Base-by-base conservation (phyloP, 2,329 filamentous ascomycete species). In the Amauroascus verrucosus region DNA sequence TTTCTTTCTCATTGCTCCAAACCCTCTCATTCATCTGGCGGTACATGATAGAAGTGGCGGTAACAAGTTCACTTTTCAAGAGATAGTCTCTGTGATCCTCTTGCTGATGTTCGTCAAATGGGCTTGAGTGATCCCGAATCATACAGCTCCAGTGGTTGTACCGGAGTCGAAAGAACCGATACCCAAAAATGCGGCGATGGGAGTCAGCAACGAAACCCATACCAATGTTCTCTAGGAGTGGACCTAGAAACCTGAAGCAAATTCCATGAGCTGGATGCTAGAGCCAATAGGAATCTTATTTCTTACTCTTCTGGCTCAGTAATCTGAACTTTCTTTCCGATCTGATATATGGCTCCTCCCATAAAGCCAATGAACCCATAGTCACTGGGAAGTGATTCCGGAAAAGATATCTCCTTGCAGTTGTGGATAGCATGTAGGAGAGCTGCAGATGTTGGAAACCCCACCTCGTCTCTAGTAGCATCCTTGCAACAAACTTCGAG, bases 351-450 rank as follows among this genome's bases (percentile, higher is more conserved):
- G n/a, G 40, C 40, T 5, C 11, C 2, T n/a, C 26, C 20, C 40
- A 44, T 44, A 44, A 26, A 44, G 13, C 40, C 40, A 24, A n/a
- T 44, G 40, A 44, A 44, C 24, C 40, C 20, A 16, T 44, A 26
- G 20, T 44, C 40, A n/a, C 20, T 24, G 20, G 40, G 40, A 5
- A 44, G 18, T 40, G 33, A 6, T 28, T 55, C 30, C 18, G 52
- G 52, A 6, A 33, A 18, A 47, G 38, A 38, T 18, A 55, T 13
- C 13, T 5, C 46, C 50, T 51, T n/a, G 47, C 45, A 56, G 14
- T 46, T 55, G 45, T 49, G 48, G 44, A 58, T 58, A 35, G 56
- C 54, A 14, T 56, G 44, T 33, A 53, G 52, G 14, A 58, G 54
- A 16, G 44, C 52, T n/a, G 51, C 24, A 22, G 54, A 55, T 22